Conservation (phyloP, 1,284 basidiomycete species). For the Naganishia cerealis region DNA sequence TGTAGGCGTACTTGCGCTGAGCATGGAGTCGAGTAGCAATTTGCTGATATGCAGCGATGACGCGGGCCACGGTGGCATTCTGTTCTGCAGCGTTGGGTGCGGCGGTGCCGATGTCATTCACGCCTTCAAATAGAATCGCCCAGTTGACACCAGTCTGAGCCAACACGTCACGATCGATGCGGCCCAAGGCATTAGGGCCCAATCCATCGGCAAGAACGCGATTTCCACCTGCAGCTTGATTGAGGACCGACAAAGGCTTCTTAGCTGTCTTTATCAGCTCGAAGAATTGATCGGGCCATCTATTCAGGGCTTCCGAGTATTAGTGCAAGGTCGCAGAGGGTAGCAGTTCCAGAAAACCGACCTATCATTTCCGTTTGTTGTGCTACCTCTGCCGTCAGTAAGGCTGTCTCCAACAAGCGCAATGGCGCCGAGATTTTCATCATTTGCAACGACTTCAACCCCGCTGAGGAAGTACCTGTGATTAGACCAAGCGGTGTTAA, state of each 20-base stretch:
- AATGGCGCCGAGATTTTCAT: slow-evolving; percentile 44
- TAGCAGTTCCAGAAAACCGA: not conserved
- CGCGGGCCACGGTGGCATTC: slow-evolving; percentile 52
- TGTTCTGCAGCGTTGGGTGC: slow-evolving; percentile 52
- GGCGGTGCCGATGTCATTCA: slow-evolving; percentile 60
- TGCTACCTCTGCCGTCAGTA: slow-evolving; percentile 56
- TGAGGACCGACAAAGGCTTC: slow-evolving; percentile 55
- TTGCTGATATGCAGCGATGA: slow-evolving; percentile 58
- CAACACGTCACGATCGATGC: slow-evolving; percentile 60
- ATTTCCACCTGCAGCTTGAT: slow-evolving; percentile 61
- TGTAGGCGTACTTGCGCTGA: slow-evolving; percentile 57
- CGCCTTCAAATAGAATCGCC: slow-evolving; percentile 61
- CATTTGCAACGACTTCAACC: slow-evolving; percentile 55
- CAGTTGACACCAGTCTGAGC: slow-evolving; percentile 56
- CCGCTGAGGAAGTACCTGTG: slow-evolving; percentile 57
- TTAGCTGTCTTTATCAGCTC: slow-evolving; percentile 54
- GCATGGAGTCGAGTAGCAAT: slow-evolving; percentile 57
- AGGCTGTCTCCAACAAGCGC: slow-evolving; percentile 61
- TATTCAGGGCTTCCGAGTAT: not conserved
- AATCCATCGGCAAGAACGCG: slow-evolving; percentile 59
- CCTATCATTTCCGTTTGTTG: slow-evolving; percentile 53
- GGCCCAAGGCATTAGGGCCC: slow-evolving; percentile 58
- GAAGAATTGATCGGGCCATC: slow-evolving; percentile 60
- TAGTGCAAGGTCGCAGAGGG: not conserved
- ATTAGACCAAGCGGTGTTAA: not conserved